These are phyloP conservation scores for Moesziomyces sp. DNA, from an alignment of 1,284 basidiomycete species.

Conservation along the genomic window DNA sequence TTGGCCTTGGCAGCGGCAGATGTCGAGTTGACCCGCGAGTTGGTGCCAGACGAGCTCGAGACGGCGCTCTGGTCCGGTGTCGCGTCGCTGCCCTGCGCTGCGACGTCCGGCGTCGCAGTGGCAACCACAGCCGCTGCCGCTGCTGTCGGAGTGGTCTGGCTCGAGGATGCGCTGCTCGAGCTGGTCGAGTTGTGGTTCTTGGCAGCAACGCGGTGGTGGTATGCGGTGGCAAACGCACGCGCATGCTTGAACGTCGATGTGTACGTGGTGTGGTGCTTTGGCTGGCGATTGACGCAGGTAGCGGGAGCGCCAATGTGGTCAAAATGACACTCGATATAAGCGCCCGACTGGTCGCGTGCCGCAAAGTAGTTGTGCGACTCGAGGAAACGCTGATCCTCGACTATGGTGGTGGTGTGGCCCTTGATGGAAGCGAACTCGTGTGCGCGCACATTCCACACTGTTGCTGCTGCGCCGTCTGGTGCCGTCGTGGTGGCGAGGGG, in stretches of 20 bases:
- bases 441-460: conserved; percentile 44
- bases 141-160: conserved; percentile 5
- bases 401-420: conserved; percentile 21
- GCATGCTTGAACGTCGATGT: conserved; percentile 33
- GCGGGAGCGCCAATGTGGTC: conserved; percentile 28
- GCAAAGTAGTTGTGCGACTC: conserved; percentile 40
- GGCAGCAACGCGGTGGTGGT: conserved; percentile 22
- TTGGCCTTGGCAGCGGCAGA: conserved; percentile 20
- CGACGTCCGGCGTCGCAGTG: conserved; percentile 5
- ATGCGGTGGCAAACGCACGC: conserved; percentile 26
- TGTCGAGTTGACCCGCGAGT: conserved; percentile 25
- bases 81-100: conserved; percentile 1
- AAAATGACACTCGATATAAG: conserved; percentile 36
- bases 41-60: conserved; percentile 11
- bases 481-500: conserved; percentile 41
- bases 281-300: conserved; percentile 31
- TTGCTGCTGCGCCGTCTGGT: conserved; percentile 33
- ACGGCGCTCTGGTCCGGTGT: neutral
- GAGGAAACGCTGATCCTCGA: conserved; percentile 37
- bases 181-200: conserved; percentile 13
- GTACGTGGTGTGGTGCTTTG: conserved; percentile 23
- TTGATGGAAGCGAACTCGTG: conserved; percentile 40
- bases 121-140: conserved; percentile 8
- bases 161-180: conserved; percentile 6
- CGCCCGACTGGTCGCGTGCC: conserved; percentile 19